Base-by-base conservation (phyloP, 2,329 filamentous ascomycete genomes). In the Akanthomyces uredinophilus region DNA sequence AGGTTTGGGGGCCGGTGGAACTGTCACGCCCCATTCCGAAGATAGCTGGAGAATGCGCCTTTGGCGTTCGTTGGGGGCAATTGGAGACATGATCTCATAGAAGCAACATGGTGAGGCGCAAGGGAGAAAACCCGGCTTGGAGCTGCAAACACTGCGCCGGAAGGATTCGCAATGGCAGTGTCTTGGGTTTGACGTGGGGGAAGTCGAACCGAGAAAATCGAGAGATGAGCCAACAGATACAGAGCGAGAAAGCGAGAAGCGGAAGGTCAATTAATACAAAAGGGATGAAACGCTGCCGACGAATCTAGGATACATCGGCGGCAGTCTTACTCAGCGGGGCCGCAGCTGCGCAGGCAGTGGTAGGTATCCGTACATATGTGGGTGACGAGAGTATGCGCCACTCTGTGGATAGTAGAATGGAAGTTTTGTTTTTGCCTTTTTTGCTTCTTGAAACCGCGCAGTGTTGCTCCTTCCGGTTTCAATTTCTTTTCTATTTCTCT, bases 31-130 rank as follows among this genome's bases (percentile, higher is more conserved):
- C 78, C 79, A 84, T 74, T 82, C 77, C 49, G 78, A 72, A 4
- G 81, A 79, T 22, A 86, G 74, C 65, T 78, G 76, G 44, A 78
- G 71, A 49, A 86, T 80, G 63, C 82, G 79, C 66, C 74, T 70
- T 63, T 78, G 75, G 64, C 79, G 79, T 60, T 73, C 75, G 65
- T 74, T 75, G 68, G 63, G 70, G 13, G 54, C 53, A 14, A 59
- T 29, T 16, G 54, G 54, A 37, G 61, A 58, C 61, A 62, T 62
- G 53, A n/a, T 44, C 39, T 37, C 59, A 39, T 49, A 18, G 27
- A 52, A 41, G 59, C 50, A 32, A 29, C 51, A 55, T 61, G 35
- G 55, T 60, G 57, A 46, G 43, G 3, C 27, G 47, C 37, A 52
- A 52, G 37, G 57, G 24, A 60, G 49, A 8, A 44, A 5, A 5